Evolutionary conservation across 495 filamentous ascomycete species (phyloP), one percentile per base, ranked within the genome.

Genomic region (Trichocladium antarcticum): DNA sequence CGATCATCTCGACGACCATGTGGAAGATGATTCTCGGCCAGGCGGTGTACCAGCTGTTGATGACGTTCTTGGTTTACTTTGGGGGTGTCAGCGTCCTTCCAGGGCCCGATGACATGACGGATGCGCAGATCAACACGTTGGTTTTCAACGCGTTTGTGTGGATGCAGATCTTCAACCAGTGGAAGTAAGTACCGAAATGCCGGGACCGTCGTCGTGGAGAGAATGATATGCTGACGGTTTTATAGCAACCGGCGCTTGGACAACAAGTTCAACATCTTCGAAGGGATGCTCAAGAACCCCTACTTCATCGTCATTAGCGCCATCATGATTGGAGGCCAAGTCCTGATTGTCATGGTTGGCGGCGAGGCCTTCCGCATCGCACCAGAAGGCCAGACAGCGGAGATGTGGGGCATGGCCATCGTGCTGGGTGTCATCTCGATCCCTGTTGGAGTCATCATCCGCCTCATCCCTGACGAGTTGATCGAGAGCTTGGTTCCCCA

Each of bases 131-230:
- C 40, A 66, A 76, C 37, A 87, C 84, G 1, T 72, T 93, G 37
- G 83, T 95, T 6, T 95, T 95, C 76, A 95, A 95, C 69, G 86
- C 85, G 4, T 94, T 94, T 44, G 87, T 94, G 15, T 94, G 87
- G 87, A 92, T 94, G 87, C 87, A 94, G 53, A 89, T 94, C 53
- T 94, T 93, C 72, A 94, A 94, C 65, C 83, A 90, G 61, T 90
- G 87, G 78, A 94, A 92, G 77, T 80, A 73, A 76, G 77, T 75
- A 55, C 9, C 1, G 7, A 27, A 5, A n/a, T 24, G 19, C 8
- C 10, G 34, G 3, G 28, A 17, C 7, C 19, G 11, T 1, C 10
- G 24, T 12, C 2, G 1, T 20, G n/a, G n/a, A n/a, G n/a, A 24
- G 7, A 21, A 32, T 34, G 17, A 17, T 46, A n/a, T 5, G 42